These are phyloP conservation scores for Phytophthora multivora DNA, from an alignment of 352 stramenopile genomes.

Conservation along the genomic window DNA sequence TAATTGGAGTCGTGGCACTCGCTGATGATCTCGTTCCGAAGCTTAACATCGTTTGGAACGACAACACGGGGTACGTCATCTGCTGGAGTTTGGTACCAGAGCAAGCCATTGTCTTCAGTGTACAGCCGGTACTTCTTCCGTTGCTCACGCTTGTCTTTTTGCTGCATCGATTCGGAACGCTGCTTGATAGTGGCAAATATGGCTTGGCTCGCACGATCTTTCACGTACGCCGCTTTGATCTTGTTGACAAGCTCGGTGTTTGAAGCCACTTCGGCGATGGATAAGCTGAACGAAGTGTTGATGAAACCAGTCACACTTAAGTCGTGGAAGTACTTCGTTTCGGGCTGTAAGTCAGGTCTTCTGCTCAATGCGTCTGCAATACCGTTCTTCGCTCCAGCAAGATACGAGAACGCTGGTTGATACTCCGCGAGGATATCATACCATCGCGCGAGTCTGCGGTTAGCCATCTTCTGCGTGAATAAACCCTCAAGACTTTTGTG, in stretches of 20 bases:
- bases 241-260: not conserved
- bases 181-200: constrained; percentile 10
- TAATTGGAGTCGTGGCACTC: no score
- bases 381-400: constrained; percentile 21
- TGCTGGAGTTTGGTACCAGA: constrained; percentile 9
- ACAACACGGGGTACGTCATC: constrained; percentile 9
- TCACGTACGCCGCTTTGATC: no score
- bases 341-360: constrained; percentile 17
- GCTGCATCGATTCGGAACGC: not conserved
- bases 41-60: constrained; percentile 16
- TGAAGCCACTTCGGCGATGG: not conserved
- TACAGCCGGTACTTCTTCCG: constrained; percentile 1
- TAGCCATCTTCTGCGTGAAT: no score
- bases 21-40: no score
- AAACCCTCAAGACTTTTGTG: no score
- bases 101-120: not conserved
- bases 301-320: constrained; percentile 14
- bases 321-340: no score
- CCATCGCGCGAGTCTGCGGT: no score
- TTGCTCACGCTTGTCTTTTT: not conserved
- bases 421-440: constrained; percentile 4
- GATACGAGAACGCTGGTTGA: constrained; percentile 19
- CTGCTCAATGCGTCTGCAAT: constrained; percentile 12
- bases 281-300: constrained; percentile 1
- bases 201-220: no score